Base-by-base conservation (phyloP, 129 eudicot species). In the Flaveria robusta region DNA sequence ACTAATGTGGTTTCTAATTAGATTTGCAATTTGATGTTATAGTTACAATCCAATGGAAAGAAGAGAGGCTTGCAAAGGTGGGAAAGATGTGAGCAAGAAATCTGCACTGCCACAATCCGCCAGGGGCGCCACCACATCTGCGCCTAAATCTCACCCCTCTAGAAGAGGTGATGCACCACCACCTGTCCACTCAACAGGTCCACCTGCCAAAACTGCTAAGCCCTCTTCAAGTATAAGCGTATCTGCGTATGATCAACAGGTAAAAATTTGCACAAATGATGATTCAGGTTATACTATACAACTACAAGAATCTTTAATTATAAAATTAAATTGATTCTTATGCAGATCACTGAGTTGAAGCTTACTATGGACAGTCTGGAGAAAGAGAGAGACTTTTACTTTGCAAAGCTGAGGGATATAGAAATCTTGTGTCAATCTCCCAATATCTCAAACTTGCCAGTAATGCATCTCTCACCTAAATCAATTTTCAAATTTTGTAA, bases 301-400 rank as follows among this genome's bases (percentile, higher is more conserved):
- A 15, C 41, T 23, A 62, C 62, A 59, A 75, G 41, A 58, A 34
- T 51, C 85, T 64, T 18, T 67, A 43, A 8, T 8, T 22, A 9
- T 3, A 56, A 56, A 22, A 10, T 55, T 3, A 55, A n/a, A 45
- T 41, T 41, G 15, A 15, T 34, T 68, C 42, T 77, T 80, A 15
- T 81, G 81, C 91, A 93, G 97, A 90, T 90, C 56, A 93, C 97
- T 0, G 97, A 93, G 56, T 63, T 93, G 83, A 93, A 93, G 85
- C 83, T 93, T 41, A 85, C 96, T 20, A 86, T 91, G 60, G 98
- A 93, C 58, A 85, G 89, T 69, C 88, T 90, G 41, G 97, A 91
- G 81, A 91, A 91, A 74, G 97, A 93, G 72, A 76, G 97, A 80
- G 98, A 93, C 76, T 93, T 93, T 89, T 93, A 93, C 90, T 93